Percentiles rank a stretch among this genome's conserved stretches.
Conservation (phyloP, 768 basidiomycete species). For the Lyophyllum atratum region DNA sequence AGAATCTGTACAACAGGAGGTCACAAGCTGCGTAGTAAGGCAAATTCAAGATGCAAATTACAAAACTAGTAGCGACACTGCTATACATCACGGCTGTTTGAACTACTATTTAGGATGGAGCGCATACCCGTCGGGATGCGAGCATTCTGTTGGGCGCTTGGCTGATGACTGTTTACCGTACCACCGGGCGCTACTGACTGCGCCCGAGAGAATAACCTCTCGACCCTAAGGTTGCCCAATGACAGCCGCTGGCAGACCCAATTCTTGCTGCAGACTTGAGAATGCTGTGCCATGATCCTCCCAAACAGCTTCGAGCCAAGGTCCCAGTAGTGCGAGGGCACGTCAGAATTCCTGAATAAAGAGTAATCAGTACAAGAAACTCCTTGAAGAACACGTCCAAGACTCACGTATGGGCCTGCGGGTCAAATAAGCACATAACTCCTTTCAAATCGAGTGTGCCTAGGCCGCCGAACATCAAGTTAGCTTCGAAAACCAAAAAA, state of each 20-base stretch:
- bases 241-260: conserved; percentile 4
- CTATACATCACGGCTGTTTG: not conserved
- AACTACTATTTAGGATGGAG: not conserved
- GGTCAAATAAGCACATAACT: conserved; percentile 27
- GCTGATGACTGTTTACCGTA: not conserved
- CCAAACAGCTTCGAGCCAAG: not conserved
- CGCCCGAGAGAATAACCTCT: not conserved
- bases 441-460: conserved; percentile 17
- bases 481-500: too few relatives aligned
- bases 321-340: not conserved
- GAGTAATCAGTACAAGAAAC: not conserved
- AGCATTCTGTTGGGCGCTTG: not conserved
- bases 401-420: conserved; percentile 24
- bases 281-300: not conserved
- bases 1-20: not conserved
- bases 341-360: not conserved
- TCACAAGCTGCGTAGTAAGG: not conserved
- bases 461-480: too few relatives aligned
- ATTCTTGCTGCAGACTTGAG: not conserved
- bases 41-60: not conserved
- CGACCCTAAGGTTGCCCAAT: not conserved
- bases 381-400: not conserved
- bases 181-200: not conserved
- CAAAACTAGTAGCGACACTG: not conserved
- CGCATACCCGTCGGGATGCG: not conserved